phyloP scores from a whole-genome alignment of 306 rosid species.

The Ceratonia siliqua region DNA sequence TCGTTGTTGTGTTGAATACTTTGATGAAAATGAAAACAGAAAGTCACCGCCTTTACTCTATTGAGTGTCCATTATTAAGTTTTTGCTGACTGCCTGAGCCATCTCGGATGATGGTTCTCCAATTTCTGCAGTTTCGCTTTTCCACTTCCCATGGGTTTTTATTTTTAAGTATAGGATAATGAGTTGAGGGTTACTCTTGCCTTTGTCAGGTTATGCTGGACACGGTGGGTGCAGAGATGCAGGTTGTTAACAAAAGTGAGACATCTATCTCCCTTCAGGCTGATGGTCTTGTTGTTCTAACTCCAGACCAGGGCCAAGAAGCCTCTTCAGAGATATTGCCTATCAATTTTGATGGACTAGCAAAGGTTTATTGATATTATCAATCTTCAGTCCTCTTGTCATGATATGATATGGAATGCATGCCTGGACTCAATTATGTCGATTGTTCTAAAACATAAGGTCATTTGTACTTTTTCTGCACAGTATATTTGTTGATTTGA shows the following conservation, averaged over 20 bases:
- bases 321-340: conserved; percentile 84
- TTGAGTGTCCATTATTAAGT: neutral
- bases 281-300: conserved; percentile 66
- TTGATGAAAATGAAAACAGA: neutral
- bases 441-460: neutral
- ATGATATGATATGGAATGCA: neutral
- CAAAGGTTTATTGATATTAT: conserved; percentile 57
- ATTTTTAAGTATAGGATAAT: neutral
- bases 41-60: conserved; percentile 4
- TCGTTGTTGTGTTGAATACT: neutral
- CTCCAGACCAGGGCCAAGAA: conserved; percentile 70
- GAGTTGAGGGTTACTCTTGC: conserved; percentile 6
- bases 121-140: neutral
- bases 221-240: conserved; percentile 87
- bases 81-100: neutral
- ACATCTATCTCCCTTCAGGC: conserved; percentile 58
- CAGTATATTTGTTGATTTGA: conserved; percentile 4
- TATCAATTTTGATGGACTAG: conserved; percentile 79
- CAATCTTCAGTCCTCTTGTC: conserved; percentile 1
- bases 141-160: neutral
- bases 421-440: conserved; percentile 3
- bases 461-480: neutral
- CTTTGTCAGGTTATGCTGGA: conserved; percentile 77
- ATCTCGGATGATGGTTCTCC: neutral
- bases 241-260: conserved; percentile 71